These are phyloP conservation scores for Austroboletus novae-zelandiae DNA, from an alignment of 1,284 basidiomycete species.

Conservation along the genomic window DNA sequence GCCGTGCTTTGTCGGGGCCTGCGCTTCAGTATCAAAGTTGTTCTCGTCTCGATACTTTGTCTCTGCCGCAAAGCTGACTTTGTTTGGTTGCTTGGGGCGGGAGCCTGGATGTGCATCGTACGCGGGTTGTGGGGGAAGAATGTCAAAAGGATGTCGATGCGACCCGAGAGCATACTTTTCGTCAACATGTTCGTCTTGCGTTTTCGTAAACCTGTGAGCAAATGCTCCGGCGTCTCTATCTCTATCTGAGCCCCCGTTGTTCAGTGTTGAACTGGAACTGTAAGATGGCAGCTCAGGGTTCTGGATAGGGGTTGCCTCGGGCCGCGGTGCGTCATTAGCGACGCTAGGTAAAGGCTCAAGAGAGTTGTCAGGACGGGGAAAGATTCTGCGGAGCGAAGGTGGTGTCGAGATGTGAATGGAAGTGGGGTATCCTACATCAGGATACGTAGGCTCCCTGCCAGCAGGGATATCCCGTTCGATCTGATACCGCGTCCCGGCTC, in stretches of 20 bases:
- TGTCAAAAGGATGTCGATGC: slow-evolving; percentile 58
- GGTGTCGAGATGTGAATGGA: slow-evolving; percentile 10
- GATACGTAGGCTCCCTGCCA: not conserved
- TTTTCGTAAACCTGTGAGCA: slow-evolving; percentile 15
- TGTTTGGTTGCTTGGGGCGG: slow-evolving; percentile 14
- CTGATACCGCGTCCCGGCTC: not conserved
- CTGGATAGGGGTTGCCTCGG: slow-evolving; percentile 16
- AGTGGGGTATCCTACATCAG: slow-evolving; percentile 5
- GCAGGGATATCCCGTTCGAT: slow-evolving; percentile 1
- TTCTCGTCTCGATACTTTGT: slow-evolving; percentile 12
- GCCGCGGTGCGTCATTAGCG: slow-evolving; percentile 11
- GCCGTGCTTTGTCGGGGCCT: slow-evolving; percentile 6
- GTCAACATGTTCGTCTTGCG: slow-evolving; percentile 17
- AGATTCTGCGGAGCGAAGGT: slow-evolving; percentile 4
- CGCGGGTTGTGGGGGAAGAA: slow-evolving; percentile 45
- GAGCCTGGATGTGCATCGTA: slow-evolving; percentile 32
- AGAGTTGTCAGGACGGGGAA: slow-evolving; percentile 1
- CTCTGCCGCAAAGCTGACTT: slow-evolving; percentile 23
- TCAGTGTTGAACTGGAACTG: slow-evolving; percentile 36
- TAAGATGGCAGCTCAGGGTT: slow-evolving; percentile 15
- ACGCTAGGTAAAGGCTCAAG: slow-evolving; percentile 15
- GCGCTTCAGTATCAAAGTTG: slow-evolving; percentile 28
- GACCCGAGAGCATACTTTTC: slow-evolving; percentile 50
- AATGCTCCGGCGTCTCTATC: slow-evolving; percentile 18
- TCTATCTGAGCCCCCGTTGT: slow-evolving; percentile 17